These are phyloP conservation scores for Takashimella tepidaria DNA, from an alignment of 1,284 basidiomycete genomes.

Conservation along the genomic window DNA sequence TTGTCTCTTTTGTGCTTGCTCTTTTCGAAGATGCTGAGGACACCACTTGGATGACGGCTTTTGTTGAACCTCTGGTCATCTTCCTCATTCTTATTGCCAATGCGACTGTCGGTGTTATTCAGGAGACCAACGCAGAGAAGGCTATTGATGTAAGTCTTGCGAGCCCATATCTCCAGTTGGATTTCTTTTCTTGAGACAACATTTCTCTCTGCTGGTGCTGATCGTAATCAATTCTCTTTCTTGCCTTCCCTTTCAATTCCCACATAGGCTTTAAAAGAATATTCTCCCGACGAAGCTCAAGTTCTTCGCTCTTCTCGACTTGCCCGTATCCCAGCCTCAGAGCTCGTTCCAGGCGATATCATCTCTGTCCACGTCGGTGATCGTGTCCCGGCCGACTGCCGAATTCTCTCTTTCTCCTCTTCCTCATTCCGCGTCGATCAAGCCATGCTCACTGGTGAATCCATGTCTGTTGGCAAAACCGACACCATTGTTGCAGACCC, in stretches of 20 bases:
- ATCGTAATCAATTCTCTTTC: neutral
- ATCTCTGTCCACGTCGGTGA: slow-evolving; percentile 84
- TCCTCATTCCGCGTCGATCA: slow-evolving; percentile 84
- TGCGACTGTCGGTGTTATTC: slow-evolving; percentile 87
- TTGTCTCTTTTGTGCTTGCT: slow-evolving; percentile 83
- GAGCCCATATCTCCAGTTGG: too few relatives aligned
- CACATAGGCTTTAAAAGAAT: slow-evolving; percentile 81
- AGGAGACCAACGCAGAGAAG: slow-evolving; percentile 89
- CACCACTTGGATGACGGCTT: slow-evolving; percentile 59
- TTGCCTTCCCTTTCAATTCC: neutral
- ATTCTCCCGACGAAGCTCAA: slow-evolving; percentile 90
- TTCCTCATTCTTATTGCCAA: slow-evolving; percentile 89
- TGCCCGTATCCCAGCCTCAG: slow-evolving; percentile 70
- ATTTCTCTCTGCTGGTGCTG: neutral
- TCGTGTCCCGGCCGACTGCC: slow-evolving; percentile 88
- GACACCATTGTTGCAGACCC: slow-evolving; percentile 60
- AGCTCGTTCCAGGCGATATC: slow-evolving; percentile 90
- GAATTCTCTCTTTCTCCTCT: slow-evolving; percentile 79
- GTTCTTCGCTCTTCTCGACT: slow-evolving; percentile 71
- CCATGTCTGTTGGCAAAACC: slow-evolving; percentile 76
- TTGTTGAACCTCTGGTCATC: slow-evolving; percentile 89
- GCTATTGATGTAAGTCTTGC: slow-evolving; percentile 79
- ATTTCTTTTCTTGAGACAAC: neutral
- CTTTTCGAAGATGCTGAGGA: slow-evolving; percentile 71
- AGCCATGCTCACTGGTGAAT: slow-evolving; percentile 90